Percentiles rank a stretch among this genome's conserved stretches.
These are phyloP conservation scores for Coffea eugenioides DNA, from an alignment of 257 asterid genomes.

Conservation along the genomic window DNA sequence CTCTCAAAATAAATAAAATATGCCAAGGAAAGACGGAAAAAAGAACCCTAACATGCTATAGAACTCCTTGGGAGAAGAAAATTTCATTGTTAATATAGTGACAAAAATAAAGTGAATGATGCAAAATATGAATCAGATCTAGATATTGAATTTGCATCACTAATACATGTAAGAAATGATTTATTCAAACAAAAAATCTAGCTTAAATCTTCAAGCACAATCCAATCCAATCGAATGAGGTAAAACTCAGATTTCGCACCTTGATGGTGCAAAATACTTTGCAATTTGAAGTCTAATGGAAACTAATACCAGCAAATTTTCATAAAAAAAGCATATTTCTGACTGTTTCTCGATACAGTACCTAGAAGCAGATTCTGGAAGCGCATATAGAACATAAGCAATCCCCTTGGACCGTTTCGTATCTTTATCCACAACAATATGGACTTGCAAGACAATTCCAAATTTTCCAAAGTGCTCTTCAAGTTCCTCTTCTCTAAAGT, in stretches of 20 bases:
- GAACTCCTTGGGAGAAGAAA: neutral
- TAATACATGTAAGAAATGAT: neutral
- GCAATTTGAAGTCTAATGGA: neutral
- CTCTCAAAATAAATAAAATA: neutral
- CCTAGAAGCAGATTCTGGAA: slow-evolving; percentile 93
- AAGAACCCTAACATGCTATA: neutral
- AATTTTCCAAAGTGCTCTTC: slow-evolving; percentile 64
- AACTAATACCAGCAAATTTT: neutral
- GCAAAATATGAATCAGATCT: neutral
- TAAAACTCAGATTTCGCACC: neutral
- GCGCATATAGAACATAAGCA: slow-evolving; percentile 69
- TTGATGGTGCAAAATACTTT: neutral
- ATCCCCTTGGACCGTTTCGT: slow-evolving; percentile 86
- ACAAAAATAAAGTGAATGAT: neutral
- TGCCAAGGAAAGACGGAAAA: neutral
- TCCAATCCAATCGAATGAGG: neutral
- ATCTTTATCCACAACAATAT: slow-evolving; percentile 85
- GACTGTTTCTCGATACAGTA: slow-evolving; percentile 23
- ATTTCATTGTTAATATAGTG: neutral
- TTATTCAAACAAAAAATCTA: neutral
- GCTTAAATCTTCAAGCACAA: neutral
- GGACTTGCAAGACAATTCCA: slow-evolving; percentile 71
- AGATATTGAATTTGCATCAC: neutral
- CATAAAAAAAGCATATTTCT: neutral
- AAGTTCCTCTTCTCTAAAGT: slow-evolving; percentile 77